A percentile compares a stretch with the other conserved stretches of the same genome.
phyloP scores from a whole-genome alignment of 768 basidiomycete genomes.

The Pulveroboletus sp. region DNA sequence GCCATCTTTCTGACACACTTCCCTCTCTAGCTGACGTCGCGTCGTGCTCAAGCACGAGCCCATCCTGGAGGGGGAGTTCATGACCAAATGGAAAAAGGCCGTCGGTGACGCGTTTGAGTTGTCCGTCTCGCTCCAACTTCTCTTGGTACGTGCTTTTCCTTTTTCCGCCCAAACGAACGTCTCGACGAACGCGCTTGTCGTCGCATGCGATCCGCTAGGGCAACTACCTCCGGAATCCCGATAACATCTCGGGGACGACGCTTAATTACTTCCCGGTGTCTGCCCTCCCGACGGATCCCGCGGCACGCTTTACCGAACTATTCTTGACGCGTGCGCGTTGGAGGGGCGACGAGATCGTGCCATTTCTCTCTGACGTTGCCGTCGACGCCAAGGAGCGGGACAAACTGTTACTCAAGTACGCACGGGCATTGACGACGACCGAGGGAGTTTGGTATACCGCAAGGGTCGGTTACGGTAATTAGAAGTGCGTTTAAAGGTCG shows the following conservation, averaged over 20 bases:
- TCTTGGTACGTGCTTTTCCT: conserved; percentile 48
- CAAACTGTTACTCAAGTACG: conserved; percentile 82
- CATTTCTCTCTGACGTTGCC: conserved; percentile 79
- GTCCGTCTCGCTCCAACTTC: conserved; percentile 55
- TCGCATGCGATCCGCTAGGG: conserved; percentile 41
- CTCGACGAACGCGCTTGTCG: no score
- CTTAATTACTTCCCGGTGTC: conserved; percentile 77
- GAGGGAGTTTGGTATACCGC: conserved; percentile 74
- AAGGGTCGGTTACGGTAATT: conserved; percentile 56
- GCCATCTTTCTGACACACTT: neutral
- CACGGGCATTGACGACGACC: conserved; percentile 67
- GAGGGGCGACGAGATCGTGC: conserved; percentile 74
- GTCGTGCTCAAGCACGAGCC: conserved; percentile 48
- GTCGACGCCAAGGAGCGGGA: conserved; percentile 86
- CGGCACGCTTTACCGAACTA: conserved; percentile 79
- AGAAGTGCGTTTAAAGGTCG: neutral
- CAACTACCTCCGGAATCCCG: conserved; percentile 55
- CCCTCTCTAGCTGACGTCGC: neutral
- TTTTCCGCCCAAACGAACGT: no score
- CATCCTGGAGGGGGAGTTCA: conserved; percentile 51
- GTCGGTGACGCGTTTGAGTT: conserved; percentile 78
- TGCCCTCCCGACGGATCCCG: conserved; percentile 69
- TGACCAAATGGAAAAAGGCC: conserved; percentile 62
- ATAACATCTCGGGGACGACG: conserved; percentile 32
- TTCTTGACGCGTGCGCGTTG: conserved; percentile 78